Conservation (phyloP, 306 rosid species). For the Oxytropis ochrocephala region DNA sequence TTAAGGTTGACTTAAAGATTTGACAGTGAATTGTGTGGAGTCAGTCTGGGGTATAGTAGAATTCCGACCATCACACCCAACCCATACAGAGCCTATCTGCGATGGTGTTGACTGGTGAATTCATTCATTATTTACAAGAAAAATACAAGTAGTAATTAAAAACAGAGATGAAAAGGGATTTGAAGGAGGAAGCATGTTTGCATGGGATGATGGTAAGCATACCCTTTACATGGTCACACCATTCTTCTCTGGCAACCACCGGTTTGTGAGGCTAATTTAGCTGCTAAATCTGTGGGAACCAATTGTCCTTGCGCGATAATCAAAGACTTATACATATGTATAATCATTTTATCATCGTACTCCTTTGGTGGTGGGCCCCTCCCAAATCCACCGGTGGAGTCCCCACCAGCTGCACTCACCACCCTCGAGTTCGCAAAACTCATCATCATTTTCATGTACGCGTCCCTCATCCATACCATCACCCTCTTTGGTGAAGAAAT, state of each 20-base stretch:
- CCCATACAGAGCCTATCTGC: not conserved
- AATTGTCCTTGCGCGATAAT: constrained; percentile 39
- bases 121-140: not conserved
- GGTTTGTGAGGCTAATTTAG: constrained; percentile 11
- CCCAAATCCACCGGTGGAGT: constrained; percentile 8
- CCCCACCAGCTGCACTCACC: constrained; percentile 19
- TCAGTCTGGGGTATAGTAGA: not conserved
- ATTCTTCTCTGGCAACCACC: not conserved
- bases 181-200: not conserved
- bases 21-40: not conserved
- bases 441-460: constrained; percentile 65
- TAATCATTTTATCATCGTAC: constrained; percentile 67
- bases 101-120: not conserved
- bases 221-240: not conserved
- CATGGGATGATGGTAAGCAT: not conserved
- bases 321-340: constrained; percentile 57
- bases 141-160: too few relatives aligned
- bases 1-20: not conserved
- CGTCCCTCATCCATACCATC: constrained; percentile 65
- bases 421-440: constrained; percentile 52
- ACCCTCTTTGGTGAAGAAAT: constrained; percentile 55
- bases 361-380: constrained; percentile 44
- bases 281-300: constrained; percentile 24
- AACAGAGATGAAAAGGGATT: not conserved
- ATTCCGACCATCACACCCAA: not conserved